Conservation (phyloP, 2,329 filamentous ascomycete genomes). For the Graphiopsis chlorocephala region DNA sequence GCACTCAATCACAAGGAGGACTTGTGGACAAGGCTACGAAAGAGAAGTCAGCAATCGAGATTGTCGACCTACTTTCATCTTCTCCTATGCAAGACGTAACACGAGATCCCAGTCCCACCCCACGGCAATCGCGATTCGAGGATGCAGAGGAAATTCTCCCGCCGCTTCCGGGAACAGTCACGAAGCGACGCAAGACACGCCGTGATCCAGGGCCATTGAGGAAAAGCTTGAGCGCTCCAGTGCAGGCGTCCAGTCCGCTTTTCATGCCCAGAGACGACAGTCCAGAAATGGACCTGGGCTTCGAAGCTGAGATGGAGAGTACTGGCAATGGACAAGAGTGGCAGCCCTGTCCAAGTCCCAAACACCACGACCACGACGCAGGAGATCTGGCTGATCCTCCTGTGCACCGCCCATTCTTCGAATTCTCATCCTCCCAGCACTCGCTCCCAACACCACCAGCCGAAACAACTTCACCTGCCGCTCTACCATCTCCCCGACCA, state of each 20-base stretch:
- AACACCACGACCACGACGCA: slow-evolving; percentile 17
- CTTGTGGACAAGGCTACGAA: neutral
- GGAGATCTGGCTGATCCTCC: neutral
- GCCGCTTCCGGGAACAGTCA: slow-evolving; percentile 33
- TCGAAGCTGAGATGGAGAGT: slow-evolving; percentile 16
- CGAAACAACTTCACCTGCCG: neutral
- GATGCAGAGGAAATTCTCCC: slow-evolving; percentile 5
- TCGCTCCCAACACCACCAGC: slow-evolving; percentile 1
- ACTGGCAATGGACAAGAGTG: neutral
- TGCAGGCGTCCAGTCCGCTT: slow-evolving; percentile 1
- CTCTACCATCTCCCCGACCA: neutral
- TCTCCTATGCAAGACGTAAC: slow-evolving; percentile 20
- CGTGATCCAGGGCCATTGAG: slow-evolving; percentile 27
- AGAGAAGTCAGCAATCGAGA: slow-evolving; percentile 15
- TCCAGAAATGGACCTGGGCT: slow-evolving; percentile 2
- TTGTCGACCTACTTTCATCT: slow-evolving; percentile 33
- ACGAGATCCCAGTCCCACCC: slow-evolving; percentile 6
- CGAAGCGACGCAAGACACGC: slow-evolving; percentile 27
- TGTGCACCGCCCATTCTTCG: neutral
- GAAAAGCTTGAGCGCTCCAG: slow-evolving; percentile 31
- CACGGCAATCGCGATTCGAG: neutral
- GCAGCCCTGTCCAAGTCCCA: neutral
- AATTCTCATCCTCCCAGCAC: neutral
- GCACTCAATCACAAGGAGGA: neutral
- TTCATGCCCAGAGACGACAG: slow-evolving; percentile 8